phyloP scores from a whole-genome alignment of 305 asterid genomes.

The Fraxinus dipetala region DNA sequence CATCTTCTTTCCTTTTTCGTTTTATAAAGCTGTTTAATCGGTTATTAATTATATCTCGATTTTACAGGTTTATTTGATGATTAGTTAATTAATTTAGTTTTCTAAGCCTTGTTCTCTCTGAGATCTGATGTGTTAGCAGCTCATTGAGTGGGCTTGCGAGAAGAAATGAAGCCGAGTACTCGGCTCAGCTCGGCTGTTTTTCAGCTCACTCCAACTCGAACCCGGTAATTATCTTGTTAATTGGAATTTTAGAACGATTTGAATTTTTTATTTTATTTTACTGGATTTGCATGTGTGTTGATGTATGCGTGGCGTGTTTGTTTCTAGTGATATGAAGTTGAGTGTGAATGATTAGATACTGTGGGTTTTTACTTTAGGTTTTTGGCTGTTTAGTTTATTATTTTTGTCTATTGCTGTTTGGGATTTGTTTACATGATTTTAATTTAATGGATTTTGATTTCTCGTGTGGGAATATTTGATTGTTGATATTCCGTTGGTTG shows the following conservation, averaged over 20 bases:
- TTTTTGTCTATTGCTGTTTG: constrained; percentile 21
- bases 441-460: constrained; percentile 7
- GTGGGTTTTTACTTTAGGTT: constrained; percentile 12
- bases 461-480: neutral
- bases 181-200: constrained; percentile 74
- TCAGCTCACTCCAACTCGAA: constrained; percentile 92
- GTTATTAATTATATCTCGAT: neutral
- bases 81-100: neutral
- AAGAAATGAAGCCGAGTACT: constrained; percentile 62
- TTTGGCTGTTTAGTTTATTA: constrained; percentile 19
- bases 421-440: neutral
- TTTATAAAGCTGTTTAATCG: neutral
- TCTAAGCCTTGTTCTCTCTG: constrained; percentile 22
- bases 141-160: constrained; percentile 9
- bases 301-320: neutral
- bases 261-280: neutral
- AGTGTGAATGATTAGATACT: constrained; percentile 11
- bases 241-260: neutral
- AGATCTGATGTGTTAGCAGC: constrained; percentile 39
- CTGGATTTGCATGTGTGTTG: constrained; percentile 11
- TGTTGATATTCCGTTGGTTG: neutral
- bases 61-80: constrained; percentile 3
- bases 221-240: constrained; percentile 43
- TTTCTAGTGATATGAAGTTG: constrained; percentile 2
- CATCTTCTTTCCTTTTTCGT: neutral